phyloP scores from a whole-genome alignment of 768 basidiomycete species.

The Phaeotremella skinneri region DNA sequence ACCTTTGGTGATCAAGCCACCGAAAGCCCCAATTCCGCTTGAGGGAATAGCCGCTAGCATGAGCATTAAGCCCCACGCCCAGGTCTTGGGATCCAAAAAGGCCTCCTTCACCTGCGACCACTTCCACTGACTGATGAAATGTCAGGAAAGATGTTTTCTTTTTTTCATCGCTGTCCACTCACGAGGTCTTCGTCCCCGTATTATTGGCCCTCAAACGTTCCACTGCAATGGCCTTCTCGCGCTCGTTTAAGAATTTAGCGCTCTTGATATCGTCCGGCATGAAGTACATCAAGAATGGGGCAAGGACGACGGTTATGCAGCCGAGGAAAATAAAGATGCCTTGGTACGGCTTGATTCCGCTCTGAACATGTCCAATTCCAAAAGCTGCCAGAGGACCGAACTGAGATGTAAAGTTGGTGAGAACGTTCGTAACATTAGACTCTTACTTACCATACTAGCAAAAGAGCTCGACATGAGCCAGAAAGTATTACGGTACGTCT shows the following conservation, averaged over 20 bases:
- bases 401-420: constrained; percentile 6
- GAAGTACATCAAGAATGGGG: constrained; percentile 15
- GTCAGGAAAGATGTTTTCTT: neutral
- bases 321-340: constrained; percentile 29
- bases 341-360: constrained; percentile 19
- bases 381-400: constrained; percentile 20
- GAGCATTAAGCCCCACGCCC: constrained; percentile 24
- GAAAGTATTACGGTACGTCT: constrained; percentile 19
- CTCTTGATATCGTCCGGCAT: constrained; percentile 22
- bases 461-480: constrained; percentile 20
- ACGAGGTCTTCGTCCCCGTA: constrained; percentile 30
- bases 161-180: neutral
- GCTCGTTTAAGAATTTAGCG: constrained; percentile 31
- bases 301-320: constrained; percentile 17
- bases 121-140: constrained; percentile 16
- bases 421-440: neutral
- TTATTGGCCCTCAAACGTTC: constrained; percentile 32
- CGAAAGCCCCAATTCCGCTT: constrained; percentile 27
- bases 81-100: constrained; percentile 39
- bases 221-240: constrained; percentile 28
- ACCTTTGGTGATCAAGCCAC: constrained; percentile 26
- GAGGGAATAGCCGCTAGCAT: constrained; percentile 23
- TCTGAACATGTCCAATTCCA: constrained; percentile 11
- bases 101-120: constrained; percentile 35
- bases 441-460: constrained; percentile 19